These are phyloP conservation scores for Cyclocybe cylindracea DNA, from an alignment of 768 basidiomycete genomes.

Conservation along the genomic window DNA sequence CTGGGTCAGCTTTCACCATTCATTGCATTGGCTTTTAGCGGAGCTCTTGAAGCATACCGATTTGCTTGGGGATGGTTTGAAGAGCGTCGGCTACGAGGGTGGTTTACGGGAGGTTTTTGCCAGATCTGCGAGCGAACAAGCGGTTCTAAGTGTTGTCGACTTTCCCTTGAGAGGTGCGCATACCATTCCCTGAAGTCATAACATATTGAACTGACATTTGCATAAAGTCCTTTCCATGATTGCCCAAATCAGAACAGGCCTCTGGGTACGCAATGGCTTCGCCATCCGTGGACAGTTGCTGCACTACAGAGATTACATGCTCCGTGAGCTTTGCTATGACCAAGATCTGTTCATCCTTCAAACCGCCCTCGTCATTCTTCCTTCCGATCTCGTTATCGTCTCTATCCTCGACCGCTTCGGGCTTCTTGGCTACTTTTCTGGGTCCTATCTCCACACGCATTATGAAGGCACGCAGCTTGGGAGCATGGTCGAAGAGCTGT, in stretches of 20 bases:
- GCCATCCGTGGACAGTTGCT: slow-evolving; percentile 92
- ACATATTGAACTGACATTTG: slow-evolving; percentile 1
- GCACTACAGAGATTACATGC: slow-evolving; percentile 95
- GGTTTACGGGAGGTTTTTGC: slow-evolving; percentile 64
- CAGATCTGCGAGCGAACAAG: slow-evolving; percentile 63
- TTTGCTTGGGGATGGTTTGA: slow-evolving; percentile 54
- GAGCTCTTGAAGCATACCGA: slow-evolving; percentile 87
- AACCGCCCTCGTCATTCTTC: slow-evolving; percentile 74
- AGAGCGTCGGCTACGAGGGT: slow-evolving; percentile 50
- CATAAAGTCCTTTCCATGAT: slow-evolving; percentile 80
- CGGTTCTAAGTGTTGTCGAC: slow-evolving; percentile 78
- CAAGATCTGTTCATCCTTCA: slow-evolving; percentile 92
- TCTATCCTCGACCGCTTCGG: slow-evolving; percentile 91
- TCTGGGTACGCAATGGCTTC: slow-evolving; percentile 98
- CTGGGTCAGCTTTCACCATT: slow-evolving; percentile 93
- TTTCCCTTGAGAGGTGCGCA: slow-evolving; percentile 83
- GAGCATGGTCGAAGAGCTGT: slow-evolving; percentile 89
- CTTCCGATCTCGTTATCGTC: slow-evolving; percentile 78
- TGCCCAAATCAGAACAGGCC: slow-evolving; percentile 90
- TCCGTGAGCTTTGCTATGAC: slow-evolving; percentile 95
- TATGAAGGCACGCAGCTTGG: slow-evolving; percentile 75
- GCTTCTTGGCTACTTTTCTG: slow-evolving; percentile 77
- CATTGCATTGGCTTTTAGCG: slow-evolving; percentile 86
- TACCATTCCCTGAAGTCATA: not conserved
- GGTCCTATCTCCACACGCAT: slow-evolving; percentile 48